Conservation (phyloP, 139 green algal species). For the Chlamydomonas incerta region DNA sequence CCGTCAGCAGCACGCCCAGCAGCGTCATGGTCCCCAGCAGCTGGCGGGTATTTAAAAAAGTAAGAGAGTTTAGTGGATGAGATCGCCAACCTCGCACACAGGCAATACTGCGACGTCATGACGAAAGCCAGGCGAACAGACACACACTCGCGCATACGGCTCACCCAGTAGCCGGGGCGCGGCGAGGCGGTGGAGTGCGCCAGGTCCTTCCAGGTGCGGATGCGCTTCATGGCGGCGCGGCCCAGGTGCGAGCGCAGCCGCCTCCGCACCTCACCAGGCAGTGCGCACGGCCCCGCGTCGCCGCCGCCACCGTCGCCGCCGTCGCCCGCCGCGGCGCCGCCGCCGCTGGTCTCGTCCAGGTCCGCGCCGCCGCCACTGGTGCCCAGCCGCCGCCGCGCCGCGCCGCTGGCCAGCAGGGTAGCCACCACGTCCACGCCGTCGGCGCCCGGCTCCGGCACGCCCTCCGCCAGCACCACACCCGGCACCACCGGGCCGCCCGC, state of each 20-base stretch:
- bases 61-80: too few relatives aligned
- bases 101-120: too few relatives aligned
- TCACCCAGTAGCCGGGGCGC: slow-evolving; percentile 24
- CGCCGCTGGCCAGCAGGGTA: background rate
- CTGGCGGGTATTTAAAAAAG: too few relatives aligned
- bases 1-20: background rate
- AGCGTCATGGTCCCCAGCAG: slow-evolving; percentile 4
- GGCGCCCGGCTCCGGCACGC: background rate
- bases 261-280: slow-evolving; percentile 15
- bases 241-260: background rate
- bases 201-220: slow-evolving; percentile 33
- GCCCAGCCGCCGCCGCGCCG: background rate
- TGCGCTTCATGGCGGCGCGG: background rate
- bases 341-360: background rate
- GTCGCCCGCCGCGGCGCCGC: too few relatives aligned
- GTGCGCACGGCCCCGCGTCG: background rate
- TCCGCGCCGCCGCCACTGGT: slow-evolving; percentile 5
- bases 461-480: background rate
- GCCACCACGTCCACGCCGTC: slow-evolving; percentile 9
- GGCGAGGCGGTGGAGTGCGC: background rate
- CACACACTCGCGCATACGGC: too few relatives aligned
- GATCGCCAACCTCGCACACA: too few relatives aligned
- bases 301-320: background rate
- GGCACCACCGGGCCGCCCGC: background rate
- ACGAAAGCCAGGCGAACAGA: too few relatives aligned